Base-by-base conservation (phyloP, 1,139 yeast genomes). In the Pichia sp. region DNA sequence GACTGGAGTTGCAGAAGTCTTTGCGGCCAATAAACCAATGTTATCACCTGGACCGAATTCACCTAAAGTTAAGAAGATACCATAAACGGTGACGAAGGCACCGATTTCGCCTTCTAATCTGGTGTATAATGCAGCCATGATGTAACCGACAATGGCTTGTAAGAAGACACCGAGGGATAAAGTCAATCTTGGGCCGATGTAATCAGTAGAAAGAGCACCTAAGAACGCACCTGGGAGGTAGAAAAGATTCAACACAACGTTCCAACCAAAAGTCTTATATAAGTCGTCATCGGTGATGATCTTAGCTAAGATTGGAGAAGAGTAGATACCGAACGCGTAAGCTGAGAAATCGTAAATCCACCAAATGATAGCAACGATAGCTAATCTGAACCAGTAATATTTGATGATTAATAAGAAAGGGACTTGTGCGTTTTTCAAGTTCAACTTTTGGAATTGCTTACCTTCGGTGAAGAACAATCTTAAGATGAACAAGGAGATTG, bases 41-140 rank as follows among this genome's bases (percentile, higher is more conserved):
- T 87, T 88, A 67, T 90, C 89, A 69, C 98, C 98, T 15, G 96
- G 91, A 22, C 96, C 96, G 66, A 90, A 86, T 67, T 91, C 97
- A 58, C 98, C 98, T 42, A 88, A 73, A 7, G 96, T 73, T 62
- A 81, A 71, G 67, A 90, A 91, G 54, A 91, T 79, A 70, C 97
- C 98, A 62, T 84, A 90, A 19, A 86, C 85, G 34, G 89, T 93
- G 40, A 82, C 84, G 61, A 91, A 89, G 0, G 81, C 93, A 30
- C 80, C 96, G 61, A 89, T 71, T 58, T 85, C 78, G 40, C 76
- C 63, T 53, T 73, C 71, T 57, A 91, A 75, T 20, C 64, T 60
- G 34, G 73, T 70, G 62, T 85, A 83, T 45, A 75, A 69, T 14
- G 83, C 93, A 47, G 96, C 91, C 91, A 91, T 85, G 56, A 83